Base-by-base conservation (phyloP, 805 yeast genomes). In the Candida tibetensis region DNA sequence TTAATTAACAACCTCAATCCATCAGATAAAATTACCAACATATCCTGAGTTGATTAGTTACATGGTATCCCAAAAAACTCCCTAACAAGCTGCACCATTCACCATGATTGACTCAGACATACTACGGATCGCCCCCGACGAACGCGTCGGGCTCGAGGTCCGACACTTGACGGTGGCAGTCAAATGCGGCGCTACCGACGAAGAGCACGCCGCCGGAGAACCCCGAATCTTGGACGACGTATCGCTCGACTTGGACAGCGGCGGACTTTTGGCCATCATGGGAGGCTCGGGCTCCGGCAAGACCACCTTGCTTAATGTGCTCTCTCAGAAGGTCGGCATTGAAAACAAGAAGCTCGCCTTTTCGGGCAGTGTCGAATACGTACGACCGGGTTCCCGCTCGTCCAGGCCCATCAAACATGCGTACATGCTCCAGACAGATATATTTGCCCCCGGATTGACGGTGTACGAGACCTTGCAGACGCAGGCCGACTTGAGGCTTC, bases 201-300 rank as follows among this genome's bases (percentile, higher is more conserved):
- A 23, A 29, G 36, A 33, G 22, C 17, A 22, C 21, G 15, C 17
- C 17, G 9, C 23, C 12, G 10, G 25, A 3, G 17, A 30, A 15
- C 32, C 31, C 17, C 33, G 28, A 10, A 64, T 68, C 18, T 46
- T 68, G 18, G 55, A 67, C 38, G 53, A 77, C 18, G 65, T 85
- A 32, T 76, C 85, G 2, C 71, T 85, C 42, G 79, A 77, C 35
- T 65, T 85, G 8, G 74, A 77, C 0, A 57, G 75, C 10, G 85
- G 86, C 13, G 66, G 82, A 7, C 59, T 88, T 27, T 71, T 87
- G 59, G 95, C 95, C 4, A 83, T 87, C 7, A 74, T 88, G 66
- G 96, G 95, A 2, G 91, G 95, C 0, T 82, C 90, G 0, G 95
- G 95, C 0, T 79, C 88, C 3, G 95, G 95, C 3, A 87, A 88